Base-by-base conservation (phyloP, 2,329 filamentous ascomycete species). In the Aureobasidium sp. region DNA sequence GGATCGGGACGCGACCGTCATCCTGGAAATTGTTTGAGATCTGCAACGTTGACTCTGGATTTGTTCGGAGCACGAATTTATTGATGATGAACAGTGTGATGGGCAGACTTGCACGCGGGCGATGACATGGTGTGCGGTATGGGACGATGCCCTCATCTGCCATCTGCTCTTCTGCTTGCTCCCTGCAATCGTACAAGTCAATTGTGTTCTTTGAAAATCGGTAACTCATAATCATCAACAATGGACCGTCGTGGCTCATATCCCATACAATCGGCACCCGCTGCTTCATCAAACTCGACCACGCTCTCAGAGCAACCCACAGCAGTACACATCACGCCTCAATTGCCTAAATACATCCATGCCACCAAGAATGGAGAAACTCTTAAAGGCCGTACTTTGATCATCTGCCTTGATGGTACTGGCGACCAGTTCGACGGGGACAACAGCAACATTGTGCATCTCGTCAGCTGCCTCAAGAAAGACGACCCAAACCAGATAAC, bases 401-500 rank as follows among this genome's bases (percentile, higher is more conserved):
- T 78, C 47, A 70, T 79, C 41, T 76, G 73, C 64, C 71, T 78
- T 0, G 77, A 79, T 67, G 77, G 77, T 17, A 79, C 77, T 3
- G 76, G 77, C 31, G 76, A 79, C 62, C 71, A 76, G 63, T 78
- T 78, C 66, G 74, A 76, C 60, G 63, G 64, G 41, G 77, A 78
- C 64, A 78, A 79, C 64, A 77, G 74, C 68, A 78, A 78, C 66
- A 75, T 79, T 9, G 75, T 78, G 17, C 73, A 78, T 55, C 72
- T 79, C 25, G 74, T 78, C 22, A 72, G 71, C 25, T 77, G 75
- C 63, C 67, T 79, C 45, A 78, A 77, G 68, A 79, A 79, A 65
- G 72, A 76, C 62, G 67, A 73, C 52, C 72, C 73, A 5, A 62
- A 64, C 7, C 75, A 77, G 63, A 63, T 77, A 41, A 73, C 70